phyloP scores from a whole-genome alignment of 768 basidiomycete species.

The Phylloporus rhodoxanthus region DNA sequence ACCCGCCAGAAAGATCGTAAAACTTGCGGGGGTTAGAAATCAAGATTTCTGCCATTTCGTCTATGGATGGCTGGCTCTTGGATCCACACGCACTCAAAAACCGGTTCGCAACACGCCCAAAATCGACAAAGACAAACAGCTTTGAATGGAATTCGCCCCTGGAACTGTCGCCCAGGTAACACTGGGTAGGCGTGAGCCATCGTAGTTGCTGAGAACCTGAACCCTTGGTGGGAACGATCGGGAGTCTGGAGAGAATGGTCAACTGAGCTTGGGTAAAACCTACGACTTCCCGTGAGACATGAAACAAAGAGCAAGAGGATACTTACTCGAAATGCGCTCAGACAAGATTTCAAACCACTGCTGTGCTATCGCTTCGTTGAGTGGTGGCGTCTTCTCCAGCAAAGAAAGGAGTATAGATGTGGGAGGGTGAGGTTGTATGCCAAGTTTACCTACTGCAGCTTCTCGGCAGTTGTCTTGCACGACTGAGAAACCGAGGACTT shows the following conservation, averaged over 20 bases:
- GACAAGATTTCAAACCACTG: constrained; percentile 68
- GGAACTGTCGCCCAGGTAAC: constrained; percentile 56
- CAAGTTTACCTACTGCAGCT: constrained; percentile 57
- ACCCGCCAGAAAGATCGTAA: constrained; percentile 63
- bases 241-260: constrained; percentile 45
- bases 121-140: constrained; percentile 85
- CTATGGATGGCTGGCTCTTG: constrained; percentile 77
- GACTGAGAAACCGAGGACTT: constrained; percentile 69
- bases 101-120: constrained; percentile 72
- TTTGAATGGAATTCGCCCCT: constrained; percentile 65
- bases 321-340: constrained; percentile 53
- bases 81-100: constrained; percentile 88
- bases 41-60: constrained; percentile 70
- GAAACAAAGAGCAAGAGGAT: not conserved
- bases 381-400: constrained; percentile 56
- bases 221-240: constrained; percentile 62
- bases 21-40: constrained; percentile 66
- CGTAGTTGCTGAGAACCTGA: constrained; percentile 29
- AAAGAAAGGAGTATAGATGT: constrained; percentile 51
- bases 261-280: constrained; percentile 58
- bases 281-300: constrained; percentile 21
- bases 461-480: constrained; percentile 48
- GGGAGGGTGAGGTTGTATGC: constrained; percentile 66
- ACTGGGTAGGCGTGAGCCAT: constrained; percentile 58
- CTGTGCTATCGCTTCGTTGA: constrained; percentile 46